phyloP scores from a whole-genome alignment of 768 basidiomycete species.

The Paxillus ammoniavirescens region DNA sequence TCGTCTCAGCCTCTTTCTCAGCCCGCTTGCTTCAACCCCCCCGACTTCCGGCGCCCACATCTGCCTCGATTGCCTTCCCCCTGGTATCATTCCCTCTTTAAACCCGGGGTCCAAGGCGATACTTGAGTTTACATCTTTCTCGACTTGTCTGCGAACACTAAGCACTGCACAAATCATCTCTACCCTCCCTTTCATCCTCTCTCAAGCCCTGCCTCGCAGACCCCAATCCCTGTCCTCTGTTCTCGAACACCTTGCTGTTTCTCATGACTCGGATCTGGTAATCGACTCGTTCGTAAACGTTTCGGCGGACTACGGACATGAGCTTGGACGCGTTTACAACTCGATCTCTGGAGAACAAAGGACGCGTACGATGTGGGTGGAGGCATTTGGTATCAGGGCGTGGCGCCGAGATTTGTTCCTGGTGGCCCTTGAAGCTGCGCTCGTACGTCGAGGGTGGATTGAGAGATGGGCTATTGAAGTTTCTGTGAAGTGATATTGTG shows the following conservation, averaged over 20 bases:
- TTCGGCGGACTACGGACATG: conserved; percentile 32
- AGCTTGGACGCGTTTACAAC: conserved; percentile 8
- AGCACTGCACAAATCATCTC: conserved; percentile 40
- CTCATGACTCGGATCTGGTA: conserved; percentile 17
- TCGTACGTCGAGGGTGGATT: conserved; percentile 44
- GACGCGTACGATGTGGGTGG: conserved; percentile 11
- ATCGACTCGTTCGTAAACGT: conserved; percentile 40
- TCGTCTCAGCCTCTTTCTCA: conserved; percentile 12
- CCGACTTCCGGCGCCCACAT: conserved; percentile 10
- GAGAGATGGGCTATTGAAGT: conserved; percentile 44
- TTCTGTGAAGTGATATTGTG: conserved; percentile 9
- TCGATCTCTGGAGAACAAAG: conserved; percentile 9
- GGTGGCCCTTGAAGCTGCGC: conserved; percentile 50
- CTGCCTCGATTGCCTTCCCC: conserved; percentile 23
- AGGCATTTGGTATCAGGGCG: conserved; percentile 29
- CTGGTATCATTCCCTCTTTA: conserved; percentile 10
- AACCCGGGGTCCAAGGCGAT: conserved; percentile 16
- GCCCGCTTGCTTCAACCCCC: conserved; percentile 3
- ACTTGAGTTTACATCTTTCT: conserved; percentile 40
- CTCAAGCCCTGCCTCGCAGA: conserved; percentile 33
- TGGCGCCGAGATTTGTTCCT: conserved; percentile 51
- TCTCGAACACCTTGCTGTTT: conserved; percentile 34
- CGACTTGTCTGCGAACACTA: conserved; percentile 32
- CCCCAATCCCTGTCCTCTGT: conserved; percentile 38
- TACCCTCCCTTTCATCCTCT: conserved; percentile 42